phyloP scores from a whole-genome alignment of 2,329 filamentous ascomycete genomes.

The Aureobasidium sp. region DNA sequence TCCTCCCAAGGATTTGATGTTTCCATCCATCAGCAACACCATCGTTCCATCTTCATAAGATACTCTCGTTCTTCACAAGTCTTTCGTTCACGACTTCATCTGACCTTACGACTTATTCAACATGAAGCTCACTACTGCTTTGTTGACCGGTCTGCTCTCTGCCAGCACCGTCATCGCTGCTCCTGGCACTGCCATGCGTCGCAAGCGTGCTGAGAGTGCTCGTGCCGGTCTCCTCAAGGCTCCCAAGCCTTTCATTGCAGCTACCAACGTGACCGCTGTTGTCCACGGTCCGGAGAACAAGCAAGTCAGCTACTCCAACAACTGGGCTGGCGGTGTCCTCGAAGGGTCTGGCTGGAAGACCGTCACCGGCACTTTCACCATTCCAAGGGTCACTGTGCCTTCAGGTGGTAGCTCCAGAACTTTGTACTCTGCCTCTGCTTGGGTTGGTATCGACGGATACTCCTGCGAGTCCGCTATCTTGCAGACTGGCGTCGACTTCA shows the following conservation, averaged over 20 bases:
- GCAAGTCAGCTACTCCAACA: constrained; percentile 43
- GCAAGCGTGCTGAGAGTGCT: constrained; percentile 20
- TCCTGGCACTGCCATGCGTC: constrained; percentile 36
- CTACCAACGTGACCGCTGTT: constrained; percentile 17
- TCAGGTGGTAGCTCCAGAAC: constrained; percentile 27
- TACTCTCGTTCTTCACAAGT: neutral
- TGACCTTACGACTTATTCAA: neutral
- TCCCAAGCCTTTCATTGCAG: constrained; percentile 25
- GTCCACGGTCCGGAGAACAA: constrained; percentile 29
- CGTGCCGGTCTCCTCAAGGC: constrained; percentile 23
- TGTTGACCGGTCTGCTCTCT: constrained; percentile 30
- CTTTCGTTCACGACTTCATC: neutral
- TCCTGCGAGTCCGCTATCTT: constrained; percentile 47
- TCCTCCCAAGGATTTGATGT: neutral
- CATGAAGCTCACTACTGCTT: constrained; percentile 43
- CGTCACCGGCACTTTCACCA: constrained; percentile 47
- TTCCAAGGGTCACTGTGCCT: constrained; percentile 41
- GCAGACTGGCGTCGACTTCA: constrained; percentile 51
- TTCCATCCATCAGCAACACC: neutral
- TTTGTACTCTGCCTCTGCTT: constrained; percentile 43
- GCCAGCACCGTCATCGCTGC: constrained; percentile 37
- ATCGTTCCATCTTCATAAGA: neutral
- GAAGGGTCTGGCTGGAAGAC: constrained; percentile 43
- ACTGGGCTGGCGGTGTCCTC: constrained; percentile 53
- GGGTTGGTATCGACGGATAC: constrained; percentile 56